phyloP scores from a whole-genome alignment of 805 yeast species.

The Lipomyces chichibuensis region DNA sequence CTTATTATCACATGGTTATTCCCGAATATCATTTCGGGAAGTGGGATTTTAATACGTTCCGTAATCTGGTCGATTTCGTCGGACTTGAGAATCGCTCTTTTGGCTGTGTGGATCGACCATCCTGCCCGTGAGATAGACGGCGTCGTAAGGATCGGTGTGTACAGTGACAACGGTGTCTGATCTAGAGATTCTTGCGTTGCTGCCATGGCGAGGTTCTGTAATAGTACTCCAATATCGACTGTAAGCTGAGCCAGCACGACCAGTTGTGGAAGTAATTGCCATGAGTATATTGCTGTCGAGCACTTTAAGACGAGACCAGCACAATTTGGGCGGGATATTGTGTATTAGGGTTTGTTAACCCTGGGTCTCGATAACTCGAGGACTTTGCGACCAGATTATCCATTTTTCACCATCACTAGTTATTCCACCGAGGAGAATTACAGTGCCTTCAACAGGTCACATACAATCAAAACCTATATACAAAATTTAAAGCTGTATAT shows the following conservation, averaged over 20 bases:
- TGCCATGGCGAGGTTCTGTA: not conserved
- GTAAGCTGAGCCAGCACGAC: not conserved
- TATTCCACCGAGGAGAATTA: no score
- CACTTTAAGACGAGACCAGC: not conserved
- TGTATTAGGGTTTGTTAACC: no score
- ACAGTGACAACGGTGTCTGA: not conserved
- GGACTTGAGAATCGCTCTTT: slow-evolving; percentile 76
- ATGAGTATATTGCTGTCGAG: no score
- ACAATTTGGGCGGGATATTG: no score
- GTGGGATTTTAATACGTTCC: slow-evolving; percentile 66
- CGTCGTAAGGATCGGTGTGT: not conserved
- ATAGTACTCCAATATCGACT: not conserved
- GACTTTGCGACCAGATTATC: no score
- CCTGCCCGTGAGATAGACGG: slow-evolving; percentile 40
- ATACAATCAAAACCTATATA: not conserved
- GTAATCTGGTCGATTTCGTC: slow-evolving; percentile 72
- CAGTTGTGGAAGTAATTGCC: not conserved
- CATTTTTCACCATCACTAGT: no score
- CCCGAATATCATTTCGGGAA: slow-evolving; percentile 98
- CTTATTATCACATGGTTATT: slow-evolving; percentile 65
- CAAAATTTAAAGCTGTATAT: not conserved
- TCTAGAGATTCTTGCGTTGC: not conserved
- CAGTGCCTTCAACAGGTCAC: no score
- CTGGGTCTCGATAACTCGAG: no score
- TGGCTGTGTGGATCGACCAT: slow-evolving; percentile 75